These are phyloP conservation scores for Ceratobasidium papillatum DNA, from an alignment of 1,284 basidiomycete genomes.

Conservation along the genomic window DNA sequence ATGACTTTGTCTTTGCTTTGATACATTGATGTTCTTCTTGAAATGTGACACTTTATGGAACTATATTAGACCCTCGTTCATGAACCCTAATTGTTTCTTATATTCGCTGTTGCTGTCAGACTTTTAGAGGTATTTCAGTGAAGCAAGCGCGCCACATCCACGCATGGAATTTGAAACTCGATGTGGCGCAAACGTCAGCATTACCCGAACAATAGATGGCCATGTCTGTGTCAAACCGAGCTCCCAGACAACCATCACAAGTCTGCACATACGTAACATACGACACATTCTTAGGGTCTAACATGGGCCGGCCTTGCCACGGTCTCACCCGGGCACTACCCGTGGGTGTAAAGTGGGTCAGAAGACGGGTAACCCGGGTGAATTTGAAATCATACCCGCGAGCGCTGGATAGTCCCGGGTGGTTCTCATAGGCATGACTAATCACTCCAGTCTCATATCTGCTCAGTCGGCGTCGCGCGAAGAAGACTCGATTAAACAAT, in stretches of 20 bases:
- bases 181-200: too few species aligned
- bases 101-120: too few species aligned
- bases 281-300: neutral
- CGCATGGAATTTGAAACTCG: too few species aligned
- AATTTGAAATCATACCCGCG: constrained; percentile 4
- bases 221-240: too few species aligned
- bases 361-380: neutral
- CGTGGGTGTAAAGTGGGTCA: neutral
- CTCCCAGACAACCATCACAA: too few species aligned
- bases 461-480: neutral
- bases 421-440: too few species aligned
- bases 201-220: too few species aligned
- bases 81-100: too few species aligned
- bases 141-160: too few species aligned
- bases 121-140: too few species aligned
- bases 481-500: neutral
- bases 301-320: constrained; percentile 4
- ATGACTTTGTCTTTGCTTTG: neutral
- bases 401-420: neutral
- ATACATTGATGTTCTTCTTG: neutral
- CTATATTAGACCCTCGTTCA: neutral
- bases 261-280: too few species aligned
- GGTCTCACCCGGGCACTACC: neutral
- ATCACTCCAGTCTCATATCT: neutral
- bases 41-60: neutral